Evolutionary conservation across 805 yeast genomes (phyloP), one percentile per base, ranked within the genome.

Genomic region (Saccharomycopsis capsularis): DNA sequence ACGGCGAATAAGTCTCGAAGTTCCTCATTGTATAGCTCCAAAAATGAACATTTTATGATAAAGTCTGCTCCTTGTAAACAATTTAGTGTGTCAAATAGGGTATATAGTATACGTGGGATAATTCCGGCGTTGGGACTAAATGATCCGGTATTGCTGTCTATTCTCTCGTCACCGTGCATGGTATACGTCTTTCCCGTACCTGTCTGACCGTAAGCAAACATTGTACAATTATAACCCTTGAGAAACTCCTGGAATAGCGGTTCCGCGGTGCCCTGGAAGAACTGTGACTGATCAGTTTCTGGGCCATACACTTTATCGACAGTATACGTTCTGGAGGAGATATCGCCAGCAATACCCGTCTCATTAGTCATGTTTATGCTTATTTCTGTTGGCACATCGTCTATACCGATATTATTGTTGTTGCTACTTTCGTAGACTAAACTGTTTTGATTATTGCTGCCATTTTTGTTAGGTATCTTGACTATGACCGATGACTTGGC

Each of bases 201-300:
- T 0, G 95, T 88, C 73, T 87, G 95, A 3, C 96, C 96, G 65
- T 89, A 89, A 0, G 93, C 95, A 56, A 88, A 71, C 25, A 87
- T 74, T 0, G 95, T 84, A 56, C 89, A 87, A 60, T 86, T 87
- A 60, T 81, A 84, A 19, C 91, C 95, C 46, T 73, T 67, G 50
- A 88, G 65, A 51, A 88, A 74, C 54, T 90, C 95, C 23, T 74
- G 71, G 43, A 82, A 71, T 47, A 80, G 63, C 11, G 81, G 81
- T 29, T 73, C 66, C 0, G 90, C 95, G 18, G 82, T 82, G 23
- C 76, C 76, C 21, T 80, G 77, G 57, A 81, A 89, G 1, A 89
- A 62, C 35, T 72, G 66, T 40, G 70, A 66, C 63, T 89, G 96
- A 57, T 80, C 88, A 2, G 91, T 81, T 53, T 79, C 82, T 1